A percentile compares a stretch with the other conserved stretches of the same genome.
These are phyloP conservation scores for Helicostylum pulchrum DNA, from an alignment of 192 early-diverging fungal genomes.

Conservation along the genomic window DNA sequence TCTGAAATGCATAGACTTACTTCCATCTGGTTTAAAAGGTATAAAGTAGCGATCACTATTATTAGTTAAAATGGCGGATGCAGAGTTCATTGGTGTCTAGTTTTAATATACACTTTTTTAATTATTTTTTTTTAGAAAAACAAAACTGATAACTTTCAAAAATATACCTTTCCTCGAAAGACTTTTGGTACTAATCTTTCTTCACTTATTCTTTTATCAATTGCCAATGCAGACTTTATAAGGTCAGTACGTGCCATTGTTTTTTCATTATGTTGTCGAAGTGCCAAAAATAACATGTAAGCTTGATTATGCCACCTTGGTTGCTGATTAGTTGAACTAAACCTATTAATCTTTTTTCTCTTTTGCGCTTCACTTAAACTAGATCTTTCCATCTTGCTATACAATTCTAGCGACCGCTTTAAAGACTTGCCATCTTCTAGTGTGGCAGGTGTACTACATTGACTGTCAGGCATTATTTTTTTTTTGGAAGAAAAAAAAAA, in stretches of 20 bases:
- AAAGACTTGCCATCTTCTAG: not conserved
- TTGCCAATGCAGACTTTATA: slow-evolving; percentile 66
- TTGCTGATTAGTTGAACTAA: slow-evolving; percentile 47
- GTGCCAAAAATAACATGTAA: slow-evolving; percentile 79
- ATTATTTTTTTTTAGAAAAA: slow-evolving; percentile 60
- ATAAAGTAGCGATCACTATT: slow-evolving; percentile 76
- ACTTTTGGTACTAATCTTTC: slow-evolving; percentile 73
- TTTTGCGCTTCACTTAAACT: slow-evolving; percentile 6
- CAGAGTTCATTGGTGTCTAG: slow-evolving; percentile 73
- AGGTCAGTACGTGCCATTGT: slow-evolving; percentile 73
- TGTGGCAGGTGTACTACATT: slow-evolving; percentile 8
- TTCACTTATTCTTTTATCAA: slow-evolving; percentile 74
- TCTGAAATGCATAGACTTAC: slow-evolving; percentile 68
- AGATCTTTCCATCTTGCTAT: not conserved
- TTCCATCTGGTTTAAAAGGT: slow-evolving; percentile 65
- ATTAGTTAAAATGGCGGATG: slow-evolving; percentile 73
- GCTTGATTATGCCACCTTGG: slow-evolving; percentile 92
- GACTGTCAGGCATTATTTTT: slow-evolving; percentile 6
- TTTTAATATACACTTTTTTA: slow-evolving; percentile 53
- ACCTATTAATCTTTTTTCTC: slow-evolving; percentile 6
- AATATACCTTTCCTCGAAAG: slow-evolving; percentile 78
- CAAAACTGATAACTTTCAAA: slow-evolving; percentile 61
- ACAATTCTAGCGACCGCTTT: slow-evolving; percentile 1
- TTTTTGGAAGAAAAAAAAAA: not conserved
- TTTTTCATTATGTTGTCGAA: slow-evolving; percentile 64